These are phyloP conservation scores for Artemisia annua DNA, from an alignment of 129 eudicot genomes.

Conservation along the genomic window DNA sequence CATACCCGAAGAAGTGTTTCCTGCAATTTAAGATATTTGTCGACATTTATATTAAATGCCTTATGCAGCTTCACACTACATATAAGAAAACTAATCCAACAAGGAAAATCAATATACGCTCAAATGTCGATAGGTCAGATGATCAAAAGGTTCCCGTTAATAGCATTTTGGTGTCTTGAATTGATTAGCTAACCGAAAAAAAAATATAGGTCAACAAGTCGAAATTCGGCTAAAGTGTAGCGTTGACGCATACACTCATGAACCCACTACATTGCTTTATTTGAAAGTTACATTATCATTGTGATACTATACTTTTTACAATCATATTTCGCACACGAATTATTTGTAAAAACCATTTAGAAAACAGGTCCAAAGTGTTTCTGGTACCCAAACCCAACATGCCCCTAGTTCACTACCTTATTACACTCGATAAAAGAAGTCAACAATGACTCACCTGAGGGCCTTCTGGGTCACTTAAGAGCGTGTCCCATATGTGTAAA, in stretches of 20 bases:
- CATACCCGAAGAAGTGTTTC: constrained; percentile 90
- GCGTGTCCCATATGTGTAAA: constrained; percentile 90
- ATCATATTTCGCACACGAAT: too few relatives aligned
- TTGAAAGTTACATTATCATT: too few relatives aligned
- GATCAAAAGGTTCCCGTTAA: background rate
- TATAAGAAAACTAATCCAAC: background rate
- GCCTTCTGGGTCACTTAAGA: constrained; percentile 97
- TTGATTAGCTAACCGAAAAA: background rate
- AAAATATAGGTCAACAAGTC: too few relatives aligned
- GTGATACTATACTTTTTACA: too few relatives aligned
- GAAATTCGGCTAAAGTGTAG: too few relatives aligned
- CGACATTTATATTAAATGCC: background rate
- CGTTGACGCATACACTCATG: too few relatives aligned
- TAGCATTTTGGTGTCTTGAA: background rate
- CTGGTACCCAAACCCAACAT: too few relatives aligned
- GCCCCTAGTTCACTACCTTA: too few relatives aligned
- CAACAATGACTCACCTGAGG: constrained; percentile 65
- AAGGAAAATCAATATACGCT: background rate
- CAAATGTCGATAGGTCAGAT: background rate
- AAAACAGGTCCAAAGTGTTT: too few relatives aligned
- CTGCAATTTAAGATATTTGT: constrained; percentile 45
- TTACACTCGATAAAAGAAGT: too few relatives aligned
- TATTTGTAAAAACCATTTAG: too few relatives aligned
- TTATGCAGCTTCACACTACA: background rate
- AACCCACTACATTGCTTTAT: too few relatives aligned